Percentiles rank a stretch among this genome's conserved stretches.
These are phyloP conservation scores for Nicotiana benthamiana DNA, from an alignment of 257 asterid species.

Conservation along the genomic window DNA sequence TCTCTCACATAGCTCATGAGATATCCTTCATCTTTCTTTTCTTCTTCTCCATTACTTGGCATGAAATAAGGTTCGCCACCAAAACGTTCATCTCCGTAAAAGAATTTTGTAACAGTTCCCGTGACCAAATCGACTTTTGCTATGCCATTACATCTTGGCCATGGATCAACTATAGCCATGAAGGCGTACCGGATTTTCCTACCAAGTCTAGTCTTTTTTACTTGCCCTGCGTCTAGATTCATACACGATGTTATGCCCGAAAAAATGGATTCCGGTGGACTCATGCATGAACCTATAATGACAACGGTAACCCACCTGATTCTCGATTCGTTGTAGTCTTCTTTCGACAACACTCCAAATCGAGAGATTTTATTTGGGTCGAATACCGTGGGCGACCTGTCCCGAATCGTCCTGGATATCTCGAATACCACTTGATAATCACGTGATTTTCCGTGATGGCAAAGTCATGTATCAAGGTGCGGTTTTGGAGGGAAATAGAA, in stretches of 20 bases:
- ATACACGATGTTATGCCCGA: constrained; percentile 25
- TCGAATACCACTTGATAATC: constrained; percentile 49
- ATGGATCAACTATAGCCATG: constrained; percentile 59
- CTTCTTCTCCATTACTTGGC: neutral
- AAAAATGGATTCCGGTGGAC: constrained; percentile 36
- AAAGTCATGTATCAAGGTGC: constrained; percentile 60
- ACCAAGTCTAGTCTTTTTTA: constrained; percentile 31
- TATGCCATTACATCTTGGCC: constrained; percentile 57
- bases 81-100: constrained; percentile 28
- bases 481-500: constrained; percentile 24
- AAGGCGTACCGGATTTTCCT: constrained; percentile 26
- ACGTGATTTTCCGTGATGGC: constrained; percentile 43
- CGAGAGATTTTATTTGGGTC: constrained; percentile 33
- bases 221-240: constrained; percentile 47
- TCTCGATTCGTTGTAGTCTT: constrained; percentile 21
- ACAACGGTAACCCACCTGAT: constrained; percentile 37
- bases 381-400: constrained; percentile 35
- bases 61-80: constrained; percentile 56
- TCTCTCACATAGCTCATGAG: constrained; percentile 45
- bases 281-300: constrained; percentile 42
- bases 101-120: constrained; percentile 26
- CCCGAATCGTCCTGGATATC: constrained; percentile 38
- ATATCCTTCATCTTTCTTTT: constrained; percentile 33
- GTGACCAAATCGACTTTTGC: constrained; percentile 46
- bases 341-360: constrained; percentile 35